These are phyloP conservation scores for Medicago lupulina DNA, from an alignment of 306 rosid species.

Conservation along the genomic window DNA sequence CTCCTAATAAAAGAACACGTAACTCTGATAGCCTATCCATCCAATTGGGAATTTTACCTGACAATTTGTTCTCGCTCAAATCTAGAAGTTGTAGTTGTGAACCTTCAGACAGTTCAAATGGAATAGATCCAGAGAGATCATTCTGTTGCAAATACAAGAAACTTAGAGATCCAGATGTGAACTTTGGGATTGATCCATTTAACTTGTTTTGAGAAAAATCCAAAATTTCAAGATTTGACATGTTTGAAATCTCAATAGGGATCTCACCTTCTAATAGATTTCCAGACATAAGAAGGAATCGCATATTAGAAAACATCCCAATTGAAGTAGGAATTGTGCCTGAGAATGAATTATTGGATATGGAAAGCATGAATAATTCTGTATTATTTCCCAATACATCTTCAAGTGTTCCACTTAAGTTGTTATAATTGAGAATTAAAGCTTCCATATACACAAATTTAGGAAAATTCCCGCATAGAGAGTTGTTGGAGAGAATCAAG, in stretches of 20 bases:
- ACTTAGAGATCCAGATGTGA: neutral
- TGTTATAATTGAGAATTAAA: neutral
- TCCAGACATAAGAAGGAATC: neutral
- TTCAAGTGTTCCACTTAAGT: slow-evolving; percentile 7
- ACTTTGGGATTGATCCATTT: neutral
- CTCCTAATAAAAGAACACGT: slow-evolving; percentile 6
- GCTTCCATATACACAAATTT: rapidly evolving
- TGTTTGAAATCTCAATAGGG: slow-evolving; percentile 1
- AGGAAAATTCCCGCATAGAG: neutral
- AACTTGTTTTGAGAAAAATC: slow-evolving; percentile 40
- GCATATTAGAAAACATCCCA: neutral
- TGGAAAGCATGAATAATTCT: rapidly evolving
- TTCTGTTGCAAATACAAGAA: slow-evolving; percentile 31
- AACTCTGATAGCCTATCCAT: neutral
- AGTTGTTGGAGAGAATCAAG: slow-evolving; percentile 37
- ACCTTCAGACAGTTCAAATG: neutral
- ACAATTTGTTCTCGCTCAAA: slow-evolving; percentile 24
- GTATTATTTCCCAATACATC: neutral
- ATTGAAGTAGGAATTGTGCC: slow-evolving; percentile 37
- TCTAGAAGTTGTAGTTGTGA: neutral
- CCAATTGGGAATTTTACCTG: slow-evolving; percentile 19
- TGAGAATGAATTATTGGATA: slow-evolving; percentile 29
- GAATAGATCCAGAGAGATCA: neutral
- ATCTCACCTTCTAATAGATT: slow-evolving; percentile 39
- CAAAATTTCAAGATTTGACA: neutral